Conservation (phyloP, 139 green algal species). For the Dunaliella primolecta region DNA sequence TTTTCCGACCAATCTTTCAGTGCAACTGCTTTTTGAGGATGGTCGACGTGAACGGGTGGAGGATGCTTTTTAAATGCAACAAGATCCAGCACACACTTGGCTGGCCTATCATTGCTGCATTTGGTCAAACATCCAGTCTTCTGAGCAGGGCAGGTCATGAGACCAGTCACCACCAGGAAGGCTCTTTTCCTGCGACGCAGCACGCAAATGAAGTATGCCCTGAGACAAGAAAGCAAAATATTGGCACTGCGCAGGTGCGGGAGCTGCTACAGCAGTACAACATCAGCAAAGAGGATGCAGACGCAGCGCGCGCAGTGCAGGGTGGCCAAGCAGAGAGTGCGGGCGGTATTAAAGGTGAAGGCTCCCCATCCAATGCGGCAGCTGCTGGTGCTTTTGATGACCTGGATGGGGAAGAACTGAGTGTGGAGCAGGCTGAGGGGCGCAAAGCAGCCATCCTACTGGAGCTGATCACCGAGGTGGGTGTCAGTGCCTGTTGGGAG, state of each 20-base stretch:
- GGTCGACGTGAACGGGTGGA: too few species aligned
- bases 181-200: too few species aligned
- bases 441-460: conserved; percentile 16
- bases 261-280: not conserved
- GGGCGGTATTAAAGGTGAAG: not conserved
- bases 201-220: too few species aligned
- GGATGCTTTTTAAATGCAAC: too few species aligned
- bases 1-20: too few species aligned
- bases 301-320: not conserved
- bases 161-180: too few species aligned
- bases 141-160: too few species aligned
- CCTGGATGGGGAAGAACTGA: not conserved
- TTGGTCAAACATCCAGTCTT: too few species aligned
- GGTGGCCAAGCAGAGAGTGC: not conserved
- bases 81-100: too few species aligned
- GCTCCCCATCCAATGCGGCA: not conserved
- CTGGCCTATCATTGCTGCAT: too few species aligned
- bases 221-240: too few species aligned
- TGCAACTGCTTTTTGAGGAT: too few species aligned
- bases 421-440: not conserved
- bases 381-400: not conserved
- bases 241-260: not conserved
- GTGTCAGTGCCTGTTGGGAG: not conserved
- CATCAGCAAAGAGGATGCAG: not conserved
- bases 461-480: conserved; percentile 19